Conservation (phyloP, 2,329 filamentous ascomycete genomes). For the Moelleriella libera region DNA sequence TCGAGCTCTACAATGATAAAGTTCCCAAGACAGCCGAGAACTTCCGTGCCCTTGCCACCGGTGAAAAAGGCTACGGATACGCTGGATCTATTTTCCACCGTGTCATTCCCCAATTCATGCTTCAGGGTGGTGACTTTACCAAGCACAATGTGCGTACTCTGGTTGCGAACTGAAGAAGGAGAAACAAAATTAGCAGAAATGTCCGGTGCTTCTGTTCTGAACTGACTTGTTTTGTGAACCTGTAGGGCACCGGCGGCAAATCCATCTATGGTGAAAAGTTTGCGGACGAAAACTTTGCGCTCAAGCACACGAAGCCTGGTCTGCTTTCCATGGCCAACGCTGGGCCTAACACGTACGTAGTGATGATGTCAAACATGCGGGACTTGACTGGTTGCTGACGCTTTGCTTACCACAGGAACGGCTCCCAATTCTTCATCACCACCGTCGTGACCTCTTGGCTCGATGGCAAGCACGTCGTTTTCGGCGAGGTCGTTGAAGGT, state of each 20-base stretch:
- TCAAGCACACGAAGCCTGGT: conserved; percentile 9
- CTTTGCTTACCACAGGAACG: conserved; percentile 50
- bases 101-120: neutral
- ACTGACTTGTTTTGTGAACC: neutral
- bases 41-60: neutral
- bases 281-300: conserved; percentile 8
- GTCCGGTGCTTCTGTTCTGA: neutral
- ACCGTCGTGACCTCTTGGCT: conserved; percentile 83
- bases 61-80: neutral
- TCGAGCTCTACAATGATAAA: conserved; percentile 72
- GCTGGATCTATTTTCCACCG: neutral
- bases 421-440: conserved; percentile 96
- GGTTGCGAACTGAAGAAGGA: neutral
- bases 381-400: neutral
- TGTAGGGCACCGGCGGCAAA: conserved; percentile 8
- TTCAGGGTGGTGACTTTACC: conserved; percentile 60
- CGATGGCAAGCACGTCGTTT: conserved; percentile 72
- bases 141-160: conserved; percentile 56
- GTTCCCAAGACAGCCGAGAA: conserved; percentile 49
- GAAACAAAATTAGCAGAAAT: neutral
- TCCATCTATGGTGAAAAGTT: conserved; percentile 10
- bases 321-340: conserved; percentile 10
- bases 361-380: too few relatives aligned
- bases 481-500: conserved; percentile 52
- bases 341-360: conserved; percentile 9